These are phyloP conservation scores for Fusarium avenaceum DNA, from an alignment of 2,329 filamentous ascomycete genomes.

Conservation along the genomic window DNA sequence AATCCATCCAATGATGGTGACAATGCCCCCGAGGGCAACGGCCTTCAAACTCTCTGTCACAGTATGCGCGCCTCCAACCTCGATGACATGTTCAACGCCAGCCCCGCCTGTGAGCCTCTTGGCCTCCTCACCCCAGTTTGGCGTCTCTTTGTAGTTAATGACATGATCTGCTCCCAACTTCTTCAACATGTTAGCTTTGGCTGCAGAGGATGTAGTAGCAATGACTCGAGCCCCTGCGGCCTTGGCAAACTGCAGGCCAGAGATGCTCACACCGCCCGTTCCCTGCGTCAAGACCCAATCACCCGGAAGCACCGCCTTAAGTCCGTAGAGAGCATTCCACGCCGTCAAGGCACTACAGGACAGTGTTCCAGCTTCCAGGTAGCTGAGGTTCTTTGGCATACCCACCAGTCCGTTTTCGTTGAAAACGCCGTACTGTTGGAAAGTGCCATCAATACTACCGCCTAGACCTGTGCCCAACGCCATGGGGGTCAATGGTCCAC, in stretches of 20 bases:
- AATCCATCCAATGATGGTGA: neutral
- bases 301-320: neutral
- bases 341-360: neutral
- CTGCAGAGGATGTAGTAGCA: neutral
- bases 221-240: neutral
- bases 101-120: neutral
- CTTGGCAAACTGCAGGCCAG: neutral
- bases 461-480: neutral
- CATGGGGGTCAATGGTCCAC: neutral
- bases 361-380: neutral
- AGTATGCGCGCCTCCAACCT: neutral
- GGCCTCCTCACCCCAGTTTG: neutral
- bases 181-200: neutral
- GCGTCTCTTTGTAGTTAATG: neutral
- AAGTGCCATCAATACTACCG: neutral
- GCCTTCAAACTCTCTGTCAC: neutral
- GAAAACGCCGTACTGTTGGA: neutral
- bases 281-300: neutral
- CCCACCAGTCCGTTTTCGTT: neutral
- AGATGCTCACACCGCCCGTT: neutral
- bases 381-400: neutral
- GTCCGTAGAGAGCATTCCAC: neutral
- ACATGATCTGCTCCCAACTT: neutral
- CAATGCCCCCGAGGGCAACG: neutral
- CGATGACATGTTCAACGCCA: constrained; percentile 1